Evolutionary conservation across 495 filamentous ascomycete genomes (phyloP), one percentile per base, ranked within the genome.

Genomic region (Immersiella caudata): DNA sequence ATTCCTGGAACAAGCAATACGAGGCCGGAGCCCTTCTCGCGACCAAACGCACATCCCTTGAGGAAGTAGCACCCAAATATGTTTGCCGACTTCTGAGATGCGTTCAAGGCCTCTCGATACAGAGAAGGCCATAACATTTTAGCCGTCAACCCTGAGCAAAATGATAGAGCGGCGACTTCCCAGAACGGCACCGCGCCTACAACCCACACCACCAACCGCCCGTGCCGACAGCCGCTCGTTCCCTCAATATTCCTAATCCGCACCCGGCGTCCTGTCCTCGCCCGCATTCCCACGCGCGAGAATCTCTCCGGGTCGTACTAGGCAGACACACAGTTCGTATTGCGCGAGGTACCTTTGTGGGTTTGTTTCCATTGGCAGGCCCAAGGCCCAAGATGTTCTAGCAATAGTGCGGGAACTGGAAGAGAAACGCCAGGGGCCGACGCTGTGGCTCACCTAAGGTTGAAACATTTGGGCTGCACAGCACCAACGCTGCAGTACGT

Each of bases 381-480:
- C 3, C 29, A 33, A 8, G 29, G 29, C 29, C 29, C 3, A 6
- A 55, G 20, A 29, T 9, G 22, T 14, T 8, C 26, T 20, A 29
- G 6, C 52, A 55, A n/a, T 16, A 9, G 25, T 25, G 7, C 26
- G 8, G 56, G 24, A 7, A 26, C 25, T 33, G 56, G 24, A 55
- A 59, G 16, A 20, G 22, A 59, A 59, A 59, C 56, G 56, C 56
- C 56, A 59, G 33, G 56, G 26, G 56, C 9, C 2, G 8, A n/a
- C 18, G 27, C 16, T 29, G 24, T 20, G 24, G 16, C 22, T 33
- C 56, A n/a, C n/a, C n/a, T n/a, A n/a, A 33, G n/a, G 7, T 20
- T 59, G 56, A 59, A 59, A 59, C 56, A 59, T 33, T 7, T 33
- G 6, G 8, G 27, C 60, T 55, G 52, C 52, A 46, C 40, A 46